Evolutionary conservation across 2,329 filamentous ascomycete species (phyloP).

Genomic region (Drechslerella dactyloides): DNA sequence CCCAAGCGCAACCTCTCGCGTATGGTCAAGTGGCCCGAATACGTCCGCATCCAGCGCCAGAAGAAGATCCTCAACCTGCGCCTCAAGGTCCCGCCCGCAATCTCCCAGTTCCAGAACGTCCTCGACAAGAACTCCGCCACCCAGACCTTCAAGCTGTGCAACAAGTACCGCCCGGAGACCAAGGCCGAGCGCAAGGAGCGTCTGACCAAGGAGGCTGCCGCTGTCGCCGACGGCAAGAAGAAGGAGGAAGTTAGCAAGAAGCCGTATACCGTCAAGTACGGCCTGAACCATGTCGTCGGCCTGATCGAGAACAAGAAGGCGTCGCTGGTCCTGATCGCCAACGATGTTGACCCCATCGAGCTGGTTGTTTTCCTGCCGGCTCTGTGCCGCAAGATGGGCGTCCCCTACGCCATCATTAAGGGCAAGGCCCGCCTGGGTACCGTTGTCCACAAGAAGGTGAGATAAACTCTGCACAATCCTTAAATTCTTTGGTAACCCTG

Average conservation of each 20-base stretch:
- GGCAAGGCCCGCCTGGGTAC: conserved; percentile 99
- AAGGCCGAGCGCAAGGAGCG: conserved; percentile 99
- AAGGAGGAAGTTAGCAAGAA: conserved; percentile 99
- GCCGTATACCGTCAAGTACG: conserved; percentile 99
- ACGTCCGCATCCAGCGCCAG: conserved; percentile 95
- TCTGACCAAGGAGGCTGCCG: conserved; percentile 95
- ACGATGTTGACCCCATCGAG: conserved; percentile 99
- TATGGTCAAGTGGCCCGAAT: conserved; percentile 99
- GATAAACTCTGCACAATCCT: conserved; percentile 52
- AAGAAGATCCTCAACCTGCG: conserved; percentile 82
- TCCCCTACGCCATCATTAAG: conserved; percentile 99
- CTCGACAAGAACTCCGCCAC: conserved; percentile 96
- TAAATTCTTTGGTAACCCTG: conserved; percentile 52
- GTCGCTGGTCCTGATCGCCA: conserved; percentile 94
- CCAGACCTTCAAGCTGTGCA: conserved; percentile 98
- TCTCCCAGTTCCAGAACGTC: conserved; percentile 96
- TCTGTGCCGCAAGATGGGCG: conserved; percentile 99
- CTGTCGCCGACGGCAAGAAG: conserved; percentile 99
- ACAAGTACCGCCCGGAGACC: conserved; percentile 99
- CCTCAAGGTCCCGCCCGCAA: conserved; percentile 96
- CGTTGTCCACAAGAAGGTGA: conserved; percentile 98
- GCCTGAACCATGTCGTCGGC: conserved; percentile 98
- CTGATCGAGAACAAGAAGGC: conserved; percentile 99
- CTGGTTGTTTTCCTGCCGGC: conserved; percentile 98
- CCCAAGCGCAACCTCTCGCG: conserved; percentile 91